Evolutionary conservation across 2,329 filamentous ascomycete species (phyloP).

Genomic region (Teratosphaeria destructans): DNA sequence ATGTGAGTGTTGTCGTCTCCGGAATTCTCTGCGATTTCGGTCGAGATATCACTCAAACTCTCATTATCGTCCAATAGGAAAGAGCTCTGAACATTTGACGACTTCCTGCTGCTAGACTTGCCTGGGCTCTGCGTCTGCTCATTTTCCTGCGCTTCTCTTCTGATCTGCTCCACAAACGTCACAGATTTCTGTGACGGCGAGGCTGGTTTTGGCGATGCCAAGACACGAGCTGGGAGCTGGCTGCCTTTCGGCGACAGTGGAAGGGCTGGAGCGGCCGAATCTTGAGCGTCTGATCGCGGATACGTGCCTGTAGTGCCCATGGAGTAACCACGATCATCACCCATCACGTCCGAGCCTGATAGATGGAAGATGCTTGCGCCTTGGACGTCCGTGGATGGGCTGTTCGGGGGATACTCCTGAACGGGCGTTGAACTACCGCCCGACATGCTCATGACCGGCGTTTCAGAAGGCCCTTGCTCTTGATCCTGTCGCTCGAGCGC

Average conservation of each 20-base stretch:
- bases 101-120: constrained; percentile 4
- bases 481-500: constrained; percentile 1
- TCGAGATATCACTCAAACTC: constrained; percentile 45
- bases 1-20: constrained; percentile 30
- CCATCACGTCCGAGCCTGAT: constrained; percentile 12
- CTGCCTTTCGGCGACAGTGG: background rate
- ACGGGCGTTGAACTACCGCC: background rate
- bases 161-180: background rate
- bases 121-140: background rate
- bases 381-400: constrained; percentile 22
- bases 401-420: constrained; percentile 4
- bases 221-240: background rate
- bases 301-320: constrained; percentile 1
- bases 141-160: background rate
- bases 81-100: constrained; percentile 25
- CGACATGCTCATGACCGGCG: background rate
- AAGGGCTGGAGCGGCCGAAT: constrained; percentile 2
- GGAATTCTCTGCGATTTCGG: constrained; percentile 41
- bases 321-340: background rate
- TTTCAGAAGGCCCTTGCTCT: background rate
- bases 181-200: constrained; percentile 1
- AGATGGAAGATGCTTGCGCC: constrained; percentile 25
- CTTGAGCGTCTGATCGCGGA: constrained; percentile 1
- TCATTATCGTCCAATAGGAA: constrained; percentile 46
- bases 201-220: background rate